Conservation (phyloP, 2,329 filamentous ascomycete genomes). For the Emmonsia crescens region DNA sequence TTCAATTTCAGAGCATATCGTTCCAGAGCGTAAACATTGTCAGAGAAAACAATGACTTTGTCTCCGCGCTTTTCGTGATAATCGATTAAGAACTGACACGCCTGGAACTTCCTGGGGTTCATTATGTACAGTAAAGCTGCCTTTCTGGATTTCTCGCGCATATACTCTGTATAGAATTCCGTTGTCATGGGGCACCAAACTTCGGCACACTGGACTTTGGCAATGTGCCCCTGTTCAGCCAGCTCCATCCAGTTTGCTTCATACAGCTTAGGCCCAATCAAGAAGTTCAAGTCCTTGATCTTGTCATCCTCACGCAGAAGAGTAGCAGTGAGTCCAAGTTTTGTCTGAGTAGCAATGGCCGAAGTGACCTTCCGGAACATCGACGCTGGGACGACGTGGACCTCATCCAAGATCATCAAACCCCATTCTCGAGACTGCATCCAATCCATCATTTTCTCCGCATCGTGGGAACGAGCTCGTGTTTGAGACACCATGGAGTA, state of each 20-base stretch:
- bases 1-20: slow-evolving; percentile 72
- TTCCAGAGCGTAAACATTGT: slow-evolving; percentile 88
- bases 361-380: slow-evolving; percentile 94
- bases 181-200: slow-evolving; percentile 99
- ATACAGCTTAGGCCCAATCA: slow-evolving; percentile 94
- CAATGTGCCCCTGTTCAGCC: slow-evolving; percentile 92
- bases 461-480: slow-evolving; percentile 76
- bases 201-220: slow-evolving; percentile 92
- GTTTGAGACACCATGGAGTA: slow-evolving; percentile 98
- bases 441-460: slow-evolving; percentile 96
- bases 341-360: slow-evolving; percentile 87
- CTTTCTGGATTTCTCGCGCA: slow-evolving; percentile 58
- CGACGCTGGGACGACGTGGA: slow-evolving; percentile 92
- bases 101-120: slow-evolving; percentile 96
- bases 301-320: slow-evolving; percentile 95
- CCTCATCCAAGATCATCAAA: slow-evolving; percentile 91
- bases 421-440: slow-evolving; percentile 86
- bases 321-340: slow-evolving; percentile 88
- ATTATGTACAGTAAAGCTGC: slow-evolving; percentile 75
- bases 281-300: slow-evolving; percentile 91
- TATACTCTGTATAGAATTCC: slow-evolving; percentile 93
- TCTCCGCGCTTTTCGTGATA: slow-evolving; percentile 91
- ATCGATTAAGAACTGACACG: slow-evolving; percentile 95
- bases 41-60: slow-evolving; percentile 96
- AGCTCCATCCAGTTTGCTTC: slow-evolving; percentile 99